These are phyloP conservation scores for Coccomyxa sp. DNA, from an alignment of 139 green algal genomes.

Conservation along the genomic window DNA sequence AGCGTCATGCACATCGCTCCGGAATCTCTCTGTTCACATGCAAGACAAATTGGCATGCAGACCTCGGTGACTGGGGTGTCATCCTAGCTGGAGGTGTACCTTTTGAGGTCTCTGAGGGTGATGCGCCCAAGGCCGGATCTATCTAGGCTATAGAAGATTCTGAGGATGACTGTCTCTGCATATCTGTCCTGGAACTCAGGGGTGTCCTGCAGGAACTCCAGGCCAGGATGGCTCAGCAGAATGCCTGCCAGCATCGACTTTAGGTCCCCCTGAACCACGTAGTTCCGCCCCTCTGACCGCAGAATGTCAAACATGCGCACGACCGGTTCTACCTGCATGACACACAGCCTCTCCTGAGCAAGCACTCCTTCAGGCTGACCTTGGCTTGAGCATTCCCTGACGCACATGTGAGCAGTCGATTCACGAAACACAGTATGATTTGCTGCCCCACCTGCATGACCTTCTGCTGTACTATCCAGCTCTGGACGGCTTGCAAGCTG, in stretches of 20 bases:
- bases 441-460: constrained; percentile 12
- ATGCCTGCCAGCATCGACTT: constrained; percentile 79
- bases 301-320: constrained; percentile 46
- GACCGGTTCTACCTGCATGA: constrained; percentile 3
- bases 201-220: constrained; percentile 96
- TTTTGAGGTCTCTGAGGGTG: constrained; percentile 75
- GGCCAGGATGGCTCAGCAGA: constrained; percentile 85
- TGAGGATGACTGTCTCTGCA: constrained; percentile 94
- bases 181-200: constrained; percentile 98
- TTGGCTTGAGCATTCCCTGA: not conserved
- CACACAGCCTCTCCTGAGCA: not conserved
- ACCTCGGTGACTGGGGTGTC: not conserved
- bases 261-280: constrained; percentile 70
- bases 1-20: not conserved
- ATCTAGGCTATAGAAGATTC: constrained; percentile 96
- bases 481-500: constrained; percentile 24
- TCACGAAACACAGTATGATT: not conserved
- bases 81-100: constrained; percentile 9
- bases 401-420: not conserved
- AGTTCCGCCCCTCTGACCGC: constrained; percentile 21
- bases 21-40: not conserved
- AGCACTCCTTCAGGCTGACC: not conserved
- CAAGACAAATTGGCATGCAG: not conserved
- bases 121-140: constrained; percentile 71
- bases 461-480: constrained; percentile 34